Evolutionary conservation across 202 grass and related monocot species (phyloP).

Genomic region (Dendrocalamus latiflorus): DNA sequence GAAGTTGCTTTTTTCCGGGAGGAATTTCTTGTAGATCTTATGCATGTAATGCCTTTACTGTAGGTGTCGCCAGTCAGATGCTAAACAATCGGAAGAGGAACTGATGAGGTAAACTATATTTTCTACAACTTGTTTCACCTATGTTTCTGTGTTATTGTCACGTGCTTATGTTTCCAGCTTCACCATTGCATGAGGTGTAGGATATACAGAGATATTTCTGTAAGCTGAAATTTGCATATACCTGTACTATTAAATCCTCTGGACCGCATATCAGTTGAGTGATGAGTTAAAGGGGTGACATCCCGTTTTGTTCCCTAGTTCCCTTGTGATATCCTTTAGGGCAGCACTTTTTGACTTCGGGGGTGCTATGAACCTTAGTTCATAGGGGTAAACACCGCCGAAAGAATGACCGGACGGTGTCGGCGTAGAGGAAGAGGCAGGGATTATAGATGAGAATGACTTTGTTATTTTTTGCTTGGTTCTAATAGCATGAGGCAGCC

Average conservation of each 20-base stretch:
- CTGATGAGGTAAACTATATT: conserved; percentile 58
- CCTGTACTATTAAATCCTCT: not conserved
- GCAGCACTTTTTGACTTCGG: not conserved
- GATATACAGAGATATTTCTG: not conserved
- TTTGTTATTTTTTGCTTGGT: too few relatives aligned
- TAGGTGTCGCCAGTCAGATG: conserved; percentile 20
- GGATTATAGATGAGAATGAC: too few relatives aligned
- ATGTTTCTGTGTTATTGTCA: not conserved
- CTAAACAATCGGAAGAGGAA: conserved; percentile 56
- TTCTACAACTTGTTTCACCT: not conserved
- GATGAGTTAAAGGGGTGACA: not conserved
- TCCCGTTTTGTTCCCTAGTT: not conserved
- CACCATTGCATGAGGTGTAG: not conserved
- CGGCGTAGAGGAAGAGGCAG: too few relatives aligned
- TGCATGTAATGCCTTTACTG: not conserved
- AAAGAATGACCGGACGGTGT: too few relatives aligned
- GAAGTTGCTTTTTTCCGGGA: not conserved
- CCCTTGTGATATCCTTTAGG: not conserved
- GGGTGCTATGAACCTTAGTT: too few relatives aligned
- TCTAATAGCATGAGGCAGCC: too few relatives aligned
- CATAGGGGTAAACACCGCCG: too few relatives aligned
- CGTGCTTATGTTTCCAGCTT: not conserved
- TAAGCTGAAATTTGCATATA: not conserved
- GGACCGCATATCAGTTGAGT: not conserved
- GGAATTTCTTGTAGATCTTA: not conserved